A percentile compares a stretch with the other conserved stretches of the same genome.
Conservation (phyloP, 495 filamentous ascomycete genomes). For the Hypoxylon trugodes region DNA sequence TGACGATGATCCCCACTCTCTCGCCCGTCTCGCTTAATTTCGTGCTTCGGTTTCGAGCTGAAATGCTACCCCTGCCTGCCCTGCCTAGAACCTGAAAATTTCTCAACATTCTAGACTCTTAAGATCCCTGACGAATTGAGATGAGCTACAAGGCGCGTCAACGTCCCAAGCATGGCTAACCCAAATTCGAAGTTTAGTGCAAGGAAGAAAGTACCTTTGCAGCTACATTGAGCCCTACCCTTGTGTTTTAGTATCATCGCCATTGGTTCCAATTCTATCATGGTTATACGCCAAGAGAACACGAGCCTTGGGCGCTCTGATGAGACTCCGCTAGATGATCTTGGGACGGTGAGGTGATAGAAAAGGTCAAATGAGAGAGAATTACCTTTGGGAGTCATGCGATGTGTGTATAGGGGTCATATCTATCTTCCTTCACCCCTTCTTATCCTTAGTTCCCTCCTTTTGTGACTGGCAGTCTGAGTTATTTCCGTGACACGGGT, state of each 20-base stretch:
- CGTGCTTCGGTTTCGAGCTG: no score
- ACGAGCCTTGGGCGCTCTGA: neutral
- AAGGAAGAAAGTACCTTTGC: neutral
- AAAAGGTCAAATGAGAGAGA: neutral
- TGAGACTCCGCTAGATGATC: neutral
- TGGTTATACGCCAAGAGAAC: slow-evolving; percentile 14
- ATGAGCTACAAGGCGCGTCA: neutral
- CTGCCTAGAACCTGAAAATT: no score
- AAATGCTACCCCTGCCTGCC: no score
- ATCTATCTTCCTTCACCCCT: neutral
- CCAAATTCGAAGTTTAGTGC: neutral
- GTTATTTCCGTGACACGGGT: neutral
- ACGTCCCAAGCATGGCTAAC: neutral
- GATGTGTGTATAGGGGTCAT: neutral
- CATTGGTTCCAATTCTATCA: slow-evolving; percentile 11
- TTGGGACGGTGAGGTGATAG: neutral
- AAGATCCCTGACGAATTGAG: no score
- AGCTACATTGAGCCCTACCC: neutral
- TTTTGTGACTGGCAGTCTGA: neutral
- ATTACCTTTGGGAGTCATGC: neutral
- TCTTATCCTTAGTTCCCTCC: neutral
- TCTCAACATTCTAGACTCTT: no score
- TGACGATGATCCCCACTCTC: no score
- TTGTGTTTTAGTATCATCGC: slow-evolving; percentile 6
- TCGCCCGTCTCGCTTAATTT: no score